Conservation (phyloP, 2,329 filamentous ascomycete species). For the Colletotrichum cereale region DNA sequence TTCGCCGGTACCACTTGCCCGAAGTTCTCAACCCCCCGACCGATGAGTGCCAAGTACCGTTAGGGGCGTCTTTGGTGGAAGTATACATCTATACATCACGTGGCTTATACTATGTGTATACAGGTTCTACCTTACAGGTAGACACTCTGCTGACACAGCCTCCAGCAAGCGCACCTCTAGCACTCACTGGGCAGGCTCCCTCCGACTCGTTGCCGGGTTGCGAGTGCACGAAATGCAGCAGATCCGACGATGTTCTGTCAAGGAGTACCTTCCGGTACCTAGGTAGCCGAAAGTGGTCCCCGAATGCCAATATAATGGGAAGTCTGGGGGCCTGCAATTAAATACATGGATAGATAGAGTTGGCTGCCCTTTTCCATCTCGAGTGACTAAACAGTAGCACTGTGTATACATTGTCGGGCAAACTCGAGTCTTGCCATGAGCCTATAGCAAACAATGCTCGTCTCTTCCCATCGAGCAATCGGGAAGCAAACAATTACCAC, state of each 20-base stretch:
- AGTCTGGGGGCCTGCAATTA: not conserved
- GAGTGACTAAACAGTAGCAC: too few species aligned
- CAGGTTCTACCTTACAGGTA: too few species aligned
- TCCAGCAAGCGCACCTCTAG: not conserved
- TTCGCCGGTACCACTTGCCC: conserved; percentile 5
- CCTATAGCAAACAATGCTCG: not conserved
- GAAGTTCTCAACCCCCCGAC: not conserved
- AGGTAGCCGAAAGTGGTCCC: not conserved
- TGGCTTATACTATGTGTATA: too few species aligned
- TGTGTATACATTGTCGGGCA: too few species aligned
- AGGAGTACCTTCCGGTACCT: not conserved
- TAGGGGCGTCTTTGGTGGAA: not conserved
- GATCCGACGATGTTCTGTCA: not conserved
- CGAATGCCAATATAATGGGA: not conserved
- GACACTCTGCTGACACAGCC: too few species aligned
- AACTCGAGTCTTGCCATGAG: not conserved
- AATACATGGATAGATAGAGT: not conserved
- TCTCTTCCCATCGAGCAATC: not conserved
- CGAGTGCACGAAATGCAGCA: conserved; percentile 16
- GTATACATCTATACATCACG: not conserved
- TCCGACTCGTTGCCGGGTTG: conserved; percentile 18
- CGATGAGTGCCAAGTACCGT: not conserved
- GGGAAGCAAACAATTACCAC: not conserved
- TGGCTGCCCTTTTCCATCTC: not conserved
- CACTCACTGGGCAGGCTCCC: conserved; percentile 24